Evolutionary conservation across 306 rosid genomes (phyloP), one percentile per base, ranked within the genome.

Genomic region (Sicyos baderoa): DNA sequence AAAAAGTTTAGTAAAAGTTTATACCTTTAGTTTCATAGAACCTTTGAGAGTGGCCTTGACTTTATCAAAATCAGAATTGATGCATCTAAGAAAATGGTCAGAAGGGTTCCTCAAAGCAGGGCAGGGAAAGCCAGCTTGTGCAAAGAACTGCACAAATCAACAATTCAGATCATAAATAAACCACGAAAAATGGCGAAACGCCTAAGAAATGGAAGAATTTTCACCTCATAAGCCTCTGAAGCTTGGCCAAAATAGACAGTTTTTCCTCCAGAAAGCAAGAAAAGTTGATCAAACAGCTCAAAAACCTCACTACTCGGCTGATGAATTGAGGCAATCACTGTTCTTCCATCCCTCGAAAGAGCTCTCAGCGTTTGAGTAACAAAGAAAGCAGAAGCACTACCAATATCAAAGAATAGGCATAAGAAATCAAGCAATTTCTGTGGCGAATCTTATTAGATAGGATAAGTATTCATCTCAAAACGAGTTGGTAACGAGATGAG

Each of bases 261-360:
- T 80, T 93, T 90, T 58, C 99, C 96, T 0, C 97, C 86, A 29
- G 99, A 93, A 63, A 93, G 97, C 85, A 93, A 84, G 76, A 78
- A 93, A 72, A 93, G 62, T 81, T 78, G 96, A 78, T 93, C 97
- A 83, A 93, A 93, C 2, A 93, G 86, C 76, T 90, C 97, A 74
- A 93, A 93, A 29, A 90, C 99, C 86, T 93, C 97, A 88, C 99
- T 93, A 80, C 99, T 93, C 0, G 99, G 99, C 69, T 93, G 99
- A 74, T 93, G 99, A 76, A 93, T 88, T 0, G 99, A 93, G 50
- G 99, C 99, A 73, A 93, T 90, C 7, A 93, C 95, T 0, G 99
- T 93, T 81, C 99, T 81, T 12, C 99, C 96, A 68, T 88, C 97
- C 48, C 96, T 86, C 75, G 99, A 88, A 5, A 93, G 80, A 40